Evolutionary conservation across 2,329 filamentous ascomycete species (phyloP).

Genomic region (Sclerotinia minor): DNA sequence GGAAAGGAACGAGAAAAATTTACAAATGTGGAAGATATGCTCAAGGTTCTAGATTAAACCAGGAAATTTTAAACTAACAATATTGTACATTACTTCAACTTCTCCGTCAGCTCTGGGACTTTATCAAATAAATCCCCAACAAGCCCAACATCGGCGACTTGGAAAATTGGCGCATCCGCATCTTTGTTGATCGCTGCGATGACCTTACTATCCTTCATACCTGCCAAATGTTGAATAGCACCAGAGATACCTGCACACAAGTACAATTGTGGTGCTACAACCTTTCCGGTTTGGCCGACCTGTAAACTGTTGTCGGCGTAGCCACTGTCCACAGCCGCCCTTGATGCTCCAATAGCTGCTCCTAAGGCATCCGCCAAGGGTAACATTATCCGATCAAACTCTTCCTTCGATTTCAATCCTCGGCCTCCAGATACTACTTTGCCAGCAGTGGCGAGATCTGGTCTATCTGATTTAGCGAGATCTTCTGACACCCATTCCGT

Average conservation of each 20-base stretch:
- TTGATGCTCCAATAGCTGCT: slow-evolving; percentile 92
- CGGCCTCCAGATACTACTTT: slow-evolving; percentile 92
- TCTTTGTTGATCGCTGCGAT: slow-evolving; percentile 99
- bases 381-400: slow-evolving; percentile 90
- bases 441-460: slow-evolving; percentile 85
- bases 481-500: slow-evolving; percentile 95
- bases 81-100: slow-evolving; percentile 58
- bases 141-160: slow-evolving; percentile 92
- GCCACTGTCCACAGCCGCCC: slow-evolving; percentile 93
- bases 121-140: slow-evolving; percentile 95
- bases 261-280: slow-evolving; percentile 94
- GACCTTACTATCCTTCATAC: slow-evolving; percentile 99
- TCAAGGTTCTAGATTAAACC: slow-evolving; percentile 50
- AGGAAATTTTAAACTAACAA: slow-evolving; percentile 27
- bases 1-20: slow-evolving; percentile 82
- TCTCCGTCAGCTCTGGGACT: slow-evolving; percentile 94
- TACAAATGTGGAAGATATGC: slow-evolving; percentile 57
- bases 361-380: slow-evolving; percentile 90
- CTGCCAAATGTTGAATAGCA: slow-evolving; percentile 95
- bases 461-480: slow-evolving; percentile 87
- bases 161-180: slow-evolving; percentile 94
- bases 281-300: slow-evolving; percentile 98
- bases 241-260: slow-evolving; percentile 94
- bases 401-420: slow-evolving; percentile 95
- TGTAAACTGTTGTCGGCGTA: slow-evolving; percentile 98